Evolutionary conservation across 2,329 filamentous ascomycete genomes (phyloP).

Genomic region (Fusarium nodosum): DNA sequence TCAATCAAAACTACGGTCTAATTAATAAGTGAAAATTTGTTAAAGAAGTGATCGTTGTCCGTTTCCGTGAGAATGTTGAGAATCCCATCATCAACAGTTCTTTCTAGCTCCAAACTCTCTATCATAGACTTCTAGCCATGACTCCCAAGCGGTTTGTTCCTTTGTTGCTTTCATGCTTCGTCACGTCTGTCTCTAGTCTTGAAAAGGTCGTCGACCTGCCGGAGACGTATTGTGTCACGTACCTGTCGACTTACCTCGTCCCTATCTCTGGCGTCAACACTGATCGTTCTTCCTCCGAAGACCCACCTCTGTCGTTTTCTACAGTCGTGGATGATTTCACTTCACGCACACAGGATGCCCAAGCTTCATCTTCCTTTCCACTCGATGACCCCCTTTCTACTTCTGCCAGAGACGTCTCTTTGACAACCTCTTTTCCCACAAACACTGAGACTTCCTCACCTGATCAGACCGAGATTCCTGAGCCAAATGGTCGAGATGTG

Average conservation of each 20-base stretch:
- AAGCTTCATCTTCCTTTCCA: neutral
- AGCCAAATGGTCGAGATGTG: neutral
- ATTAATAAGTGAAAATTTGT: neutral
- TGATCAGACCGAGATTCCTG: neutral
- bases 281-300: too few species aligned
- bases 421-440: neutral
- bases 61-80: neutral
- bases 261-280: neutral
- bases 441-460: neutral
- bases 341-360: neutral
- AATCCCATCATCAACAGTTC: neutral
- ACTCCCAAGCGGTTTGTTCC: neutral
- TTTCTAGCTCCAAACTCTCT: neutral
- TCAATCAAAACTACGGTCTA: neutral
- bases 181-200: neutral
- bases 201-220: neutral
- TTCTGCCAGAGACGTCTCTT: neutral
- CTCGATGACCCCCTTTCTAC: neutral
- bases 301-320: neutral
- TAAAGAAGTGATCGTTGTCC: neutral
- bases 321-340: neutral
- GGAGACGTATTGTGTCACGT: constrained; percentile 8
- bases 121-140: neutral
- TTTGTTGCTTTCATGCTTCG: neutral
- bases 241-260: constrained; percentile 10